phyloP scores from a whole-genome alignment of 2,329 filamentous ascomycete genomes.

The Hortaea werneckii region DNA sequence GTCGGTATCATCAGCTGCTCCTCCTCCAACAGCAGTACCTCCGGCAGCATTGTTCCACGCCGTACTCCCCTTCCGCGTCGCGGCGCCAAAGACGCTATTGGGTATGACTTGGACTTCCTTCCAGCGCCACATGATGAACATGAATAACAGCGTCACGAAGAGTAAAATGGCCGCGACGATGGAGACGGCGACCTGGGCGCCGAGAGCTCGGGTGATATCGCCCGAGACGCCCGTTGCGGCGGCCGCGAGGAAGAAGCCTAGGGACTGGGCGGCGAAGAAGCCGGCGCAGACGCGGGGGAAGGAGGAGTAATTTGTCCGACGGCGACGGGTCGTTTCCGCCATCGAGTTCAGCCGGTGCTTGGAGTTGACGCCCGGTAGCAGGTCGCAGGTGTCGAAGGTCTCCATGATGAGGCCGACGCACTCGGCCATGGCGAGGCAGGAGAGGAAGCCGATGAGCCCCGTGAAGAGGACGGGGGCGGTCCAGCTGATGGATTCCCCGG shows the following conservation, averaged over 20 bases:
- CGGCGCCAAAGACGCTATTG: slow-evolving; percentile 37
- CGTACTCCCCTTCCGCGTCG: slow-evolving; percentile 36
- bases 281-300: slow-evolving; percentile 65
- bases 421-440: slow-evolving; percentile 63
- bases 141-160: slow-evolving; percentile 52
- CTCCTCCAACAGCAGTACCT: not conserved
- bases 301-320: slow-evolving; percentile 61
- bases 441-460: slow-evolving; percentile 57
- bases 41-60: slow-evolving; percentile 25
- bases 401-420: slow-evolving; percentile 73
- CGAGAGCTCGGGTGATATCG: slow-evolving; percentile 53
- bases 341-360: slow-evolving; percentile 37
- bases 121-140: slow-evolving; percentile 54
- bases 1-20: slow-evolving; percentile 42
- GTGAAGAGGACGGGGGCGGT: slow-evolving; percentile 58
- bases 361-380: slow-evolving; percentile 59
- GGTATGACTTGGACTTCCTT: slow-evolving; percentile 60
- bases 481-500: slow-evolving; percentile 50
- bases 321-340: slow-evolving; percentile 32
- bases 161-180: slow-evolving; percentile 59
- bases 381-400: slow-evolving; percentile 68
- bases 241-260: slow-evolving; percentile 61
- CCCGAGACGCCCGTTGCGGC: slow-evolving; percentile 59
- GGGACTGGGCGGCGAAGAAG: slow-evolving; percentile 58
- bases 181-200: slow-evolving; percentile 57